These are phyloP conservation scores for Yamadazyma epiphylla DNA, from an alignment of 1,139 yeast genomes.

Conservation along the genomic window DNA sequence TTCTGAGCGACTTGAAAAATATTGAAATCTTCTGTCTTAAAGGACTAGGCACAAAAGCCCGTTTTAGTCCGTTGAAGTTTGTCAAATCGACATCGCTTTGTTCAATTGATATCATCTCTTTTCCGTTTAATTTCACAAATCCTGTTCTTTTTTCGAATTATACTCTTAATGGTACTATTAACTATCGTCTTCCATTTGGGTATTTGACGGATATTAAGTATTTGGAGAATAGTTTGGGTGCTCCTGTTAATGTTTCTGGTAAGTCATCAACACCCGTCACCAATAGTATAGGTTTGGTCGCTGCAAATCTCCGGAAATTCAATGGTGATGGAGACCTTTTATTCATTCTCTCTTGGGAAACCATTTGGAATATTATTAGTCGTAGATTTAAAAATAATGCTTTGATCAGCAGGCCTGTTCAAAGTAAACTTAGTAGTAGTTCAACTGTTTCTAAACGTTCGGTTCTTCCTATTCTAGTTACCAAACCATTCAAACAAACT, in stretches of 20 bases:
- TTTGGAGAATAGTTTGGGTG: slow-evolving; percentile 67
- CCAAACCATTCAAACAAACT: slow-evolving; percentile 7
- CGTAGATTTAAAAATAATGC: slow-evolving; percentile 4
- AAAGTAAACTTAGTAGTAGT: not conserved
- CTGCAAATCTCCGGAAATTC: slow-evolving; percentile 45
- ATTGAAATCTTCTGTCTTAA: slow-evolving; percentile 5
- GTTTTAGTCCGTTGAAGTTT: slow-evolving; percentile 7
- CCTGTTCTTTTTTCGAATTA: slow-evolving; percentile 43
- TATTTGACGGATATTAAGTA: slow-evolving; percentile 52
- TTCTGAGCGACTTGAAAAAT: slow-evolving; percentile 4
- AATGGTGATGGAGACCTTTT: slow-evolving; percentile 64
- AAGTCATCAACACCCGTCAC: not conserved
- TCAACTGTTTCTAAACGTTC: slow-evolving; percentile 3
- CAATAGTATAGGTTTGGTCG: slow-evolving; percentile 44
- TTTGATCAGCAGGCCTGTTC: slow-evolving; percentile 1
- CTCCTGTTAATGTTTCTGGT: slow-evolving; percentile 26
- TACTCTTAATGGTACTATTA: slow-evolving; percentile 42
- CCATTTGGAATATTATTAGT: slow-evolving; percentile 9
- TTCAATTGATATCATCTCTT: slow-evolving; percentile 19
- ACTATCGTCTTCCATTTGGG: slow-evolving; percentile 21
- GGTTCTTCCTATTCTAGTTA: slow-evolving; percentile 16
- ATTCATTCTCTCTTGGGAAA: slow-evolving; percentile 48
- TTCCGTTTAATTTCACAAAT: slow-evolving; percentile 60
- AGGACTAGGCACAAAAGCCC: not conserved
- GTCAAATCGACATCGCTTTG: slow-evolving; percentile 2